Base-by-base conservation (phyloP, 768 basidiomycete genomes). In the Pulveroboletus sp. region DNA sequence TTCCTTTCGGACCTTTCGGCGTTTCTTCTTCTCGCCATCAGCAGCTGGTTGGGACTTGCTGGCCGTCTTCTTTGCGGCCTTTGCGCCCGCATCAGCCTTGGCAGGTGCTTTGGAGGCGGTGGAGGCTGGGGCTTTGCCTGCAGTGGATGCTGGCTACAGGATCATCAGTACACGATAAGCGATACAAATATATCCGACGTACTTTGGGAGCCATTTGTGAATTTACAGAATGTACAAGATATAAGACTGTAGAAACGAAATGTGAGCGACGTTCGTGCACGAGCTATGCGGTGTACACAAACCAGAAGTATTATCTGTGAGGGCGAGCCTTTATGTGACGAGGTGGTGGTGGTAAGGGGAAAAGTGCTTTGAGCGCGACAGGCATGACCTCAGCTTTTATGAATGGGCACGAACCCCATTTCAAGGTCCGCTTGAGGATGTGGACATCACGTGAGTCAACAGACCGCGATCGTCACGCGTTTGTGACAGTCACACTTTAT, bases 1-100 rank as follows among this genome's bases (percentile, higher is more conserved):
- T 74, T 88, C 86, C 77, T 87, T 86, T 64, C 87, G 81, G 41
- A 78, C 67, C 78, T 90, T 90, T 69, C 78, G 80, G 66, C 84
- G 78, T 75, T 85, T 85, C 81, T 87, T 87, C 78, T 87, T 86
- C 66, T 87, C 85, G 44, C 77, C 81, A 43, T 78, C 81, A 39
- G 70, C 78, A 36, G 78, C 61, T 11, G 73, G 59, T 17, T 74
- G 66, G 31, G 74, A 56, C 70, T 83, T 83, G 70, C 78, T 77
- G 13, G 82, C 77, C 1, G 82, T 79, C 67, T 81, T 78, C 72
- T 80, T 80, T 1, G 79, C 77, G 20, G 80, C 77, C 69, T 83
- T 74, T 37, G 70, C 69, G 54, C 75, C 73, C 11, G 65, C 51
- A 49, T 65, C 67, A 25, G 62, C 53, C 62, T 72, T 73, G 37